Evolutionary conservation across 2,329 filamentous ascomycete species (phyloP).

Genomic region (Diaporthe nobilis): DNA sequence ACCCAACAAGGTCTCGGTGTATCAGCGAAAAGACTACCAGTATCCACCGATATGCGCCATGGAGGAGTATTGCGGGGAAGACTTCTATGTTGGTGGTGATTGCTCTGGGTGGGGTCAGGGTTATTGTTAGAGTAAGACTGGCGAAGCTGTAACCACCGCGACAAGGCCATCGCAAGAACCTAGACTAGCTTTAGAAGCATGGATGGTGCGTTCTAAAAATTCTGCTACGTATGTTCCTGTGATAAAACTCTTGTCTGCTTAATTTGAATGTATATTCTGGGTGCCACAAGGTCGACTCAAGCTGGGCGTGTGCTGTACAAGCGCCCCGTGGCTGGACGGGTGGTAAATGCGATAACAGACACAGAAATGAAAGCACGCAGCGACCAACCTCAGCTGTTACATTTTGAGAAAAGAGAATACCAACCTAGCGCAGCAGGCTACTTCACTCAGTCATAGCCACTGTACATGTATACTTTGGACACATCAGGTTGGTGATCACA

Average conservation of each 20-base stretch:
- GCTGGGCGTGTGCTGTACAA: no score
- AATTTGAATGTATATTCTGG: no score
- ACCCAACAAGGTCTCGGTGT: conserved; percentile 26
- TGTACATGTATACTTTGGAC: accelerated
- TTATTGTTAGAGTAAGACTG: background rate
- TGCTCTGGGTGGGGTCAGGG: conserved; percentile 39
- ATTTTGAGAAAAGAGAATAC: background rate
- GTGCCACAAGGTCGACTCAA: no score
- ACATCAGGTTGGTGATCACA: background rate
- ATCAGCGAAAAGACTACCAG: conserved; percentile 31
- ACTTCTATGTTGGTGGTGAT: conserved; percentile 36
- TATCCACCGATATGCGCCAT: conserved; percentile 35
- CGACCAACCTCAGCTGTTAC: background rate
- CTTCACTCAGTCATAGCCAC: background rate
- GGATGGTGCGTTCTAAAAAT: accelerated
- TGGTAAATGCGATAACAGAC: no score
- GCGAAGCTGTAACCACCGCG: accelerated
- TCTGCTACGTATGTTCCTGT: background rate
- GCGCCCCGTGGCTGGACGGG: no score
- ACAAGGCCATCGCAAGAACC: background rate
- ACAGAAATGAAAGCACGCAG: no score
- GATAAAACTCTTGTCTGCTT: no score
- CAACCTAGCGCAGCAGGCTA: accelerated
- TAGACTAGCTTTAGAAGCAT: background rate
- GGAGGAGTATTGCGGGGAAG: conserved; percentile 17